These are phyloP conservation scores for Lodderomyces theae DNA, from an alignment of 1,139 yeast species.

Conservation along the genomic window DNA sequence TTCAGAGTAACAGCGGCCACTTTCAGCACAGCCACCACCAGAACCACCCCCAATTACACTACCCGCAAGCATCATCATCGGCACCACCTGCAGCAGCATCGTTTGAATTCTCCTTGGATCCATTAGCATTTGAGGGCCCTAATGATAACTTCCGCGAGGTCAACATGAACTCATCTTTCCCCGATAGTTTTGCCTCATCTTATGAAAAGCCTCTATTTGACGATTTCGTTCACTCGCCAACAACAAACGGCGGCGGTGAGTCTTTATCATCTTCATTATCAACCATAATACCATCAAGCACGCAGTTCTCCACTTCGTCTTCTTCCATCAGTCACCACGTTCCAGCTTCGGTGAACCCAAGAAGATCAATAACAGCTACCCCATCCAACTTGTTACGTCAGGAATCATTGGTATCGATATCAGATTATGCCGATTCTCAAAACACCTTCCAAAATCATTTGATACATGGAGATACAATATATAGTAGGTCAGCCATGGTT, in stretches of 20 bases:
- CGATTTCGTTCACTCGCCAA: constrained; percentile 13
- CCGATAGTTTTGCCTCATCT: constrained; percentile 13
- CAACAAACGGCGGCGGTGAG: constrained; percentile 6
- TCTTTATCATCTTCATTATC: constrained; percentile 9
- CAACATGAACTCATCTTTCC: constrained; percentile 5
- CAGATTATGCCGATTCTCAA: constrained; percentile 18
- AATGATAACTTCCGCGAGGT: constrained; percentile 18
- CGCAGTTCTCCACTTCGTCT: constrained; percentile 8
- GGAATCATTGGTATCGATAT: constrained; percentile 27
- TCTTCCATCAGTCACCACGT: not conserved
- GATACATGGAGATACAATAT: not conserved
- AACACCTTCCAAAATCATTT: not conserved
- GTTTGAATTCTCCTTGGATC: constrained; percentile 32
- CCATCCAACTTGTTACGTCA: constrained; percentile 20
- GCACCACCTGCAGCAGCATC: not conserved
- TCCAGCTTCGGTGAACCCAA: constrained; percentile 2
- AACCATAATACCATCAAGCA: constrained; percentile 12
- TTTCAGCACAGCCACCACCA: no score
- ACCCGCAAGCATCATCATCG: constrained; percentile 7
- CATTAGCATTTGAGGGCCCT: constrained; percentile 37
- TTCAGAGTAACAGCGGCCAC: no score
- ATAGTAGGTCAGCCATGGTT: constrained; percentile 7
- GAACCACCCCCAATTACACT: not conserved
- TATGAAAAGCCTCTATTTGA: constrained; percentile 16
- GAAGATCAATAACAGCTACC: constrained; percentile 12